Conservation (phyloP, 2,329 filamentous ascomycete species). For the Alternaria arbusti region DNA sequence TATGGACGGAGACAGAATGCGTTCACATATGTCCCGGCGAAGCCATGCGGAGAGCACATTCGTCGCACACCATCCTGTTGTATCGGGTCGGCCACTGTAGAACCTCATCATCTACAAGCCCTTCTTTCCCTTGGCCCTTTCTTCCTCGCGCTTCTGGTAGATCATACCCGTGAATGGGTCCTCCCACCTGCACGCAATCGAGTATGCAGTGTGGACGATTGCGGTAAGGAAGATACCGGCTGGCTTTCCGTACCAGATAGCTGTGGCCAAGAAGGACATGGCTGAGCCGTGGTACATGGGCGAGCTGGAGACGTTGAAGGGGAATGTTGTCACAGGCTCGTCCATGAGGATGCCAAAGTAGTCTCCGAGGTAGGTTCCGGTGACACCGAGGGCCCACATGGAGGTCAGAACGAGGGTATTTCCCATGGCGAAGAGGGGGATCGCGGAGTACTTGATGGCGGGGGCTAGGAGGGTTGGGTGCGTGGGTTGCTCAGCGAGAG, state of each 20-base stretch:
- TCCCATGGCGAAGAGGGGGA: constrained; percentile 73
- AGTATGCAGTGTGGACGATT: constrained; percentile 79
- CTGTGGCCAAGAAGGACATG: constrained; percentile 87
- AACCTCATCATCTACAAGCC: constrained; percentile 13
- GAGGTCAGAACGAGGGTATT: constrained; percentile 87
- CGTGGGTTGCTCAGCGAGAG: constrained; percentile 76
- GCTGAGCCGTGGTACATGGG: constrained; percentile 98
- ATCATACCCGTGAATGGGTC: constrained; percentile 95
- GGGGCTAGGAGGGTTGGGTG: constrained; percentile 73
- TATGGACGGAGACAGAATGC: background rate
- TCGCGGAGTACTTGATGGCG: constrained; percentile 67
- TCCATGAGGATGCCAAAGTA: constrained; percentile 99
- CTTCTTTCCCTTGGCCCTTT: constrained; percentile 52
- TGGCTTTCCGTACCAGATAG: constrained; percentile 83
- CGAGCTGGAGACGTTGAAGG: constrained; percentile 87
- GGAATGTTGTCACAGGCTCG: constrained; percentile 89
- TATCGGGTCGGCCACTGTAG: background rate
- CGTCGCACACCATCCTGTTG: background rate
- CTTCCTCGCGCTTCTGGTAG: constrained; percentile 80
- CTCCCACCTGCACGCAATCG: constrained; percentile 82
- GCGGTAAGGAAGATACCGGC: constrained; percentile 80
- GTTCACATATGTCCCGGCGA: background rate
- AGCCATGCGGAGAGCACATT: background rate
- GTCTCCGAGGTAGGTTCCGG: constrained; percentile 94
- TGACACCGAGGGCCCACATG: constrained; percentile 91